A percentile compares a stretch with the other conserved stretches of the same genome.
phyloP scores from a whole-genome alignment of 208 protist genomes.

The Spongospora subterranea region DNA sequence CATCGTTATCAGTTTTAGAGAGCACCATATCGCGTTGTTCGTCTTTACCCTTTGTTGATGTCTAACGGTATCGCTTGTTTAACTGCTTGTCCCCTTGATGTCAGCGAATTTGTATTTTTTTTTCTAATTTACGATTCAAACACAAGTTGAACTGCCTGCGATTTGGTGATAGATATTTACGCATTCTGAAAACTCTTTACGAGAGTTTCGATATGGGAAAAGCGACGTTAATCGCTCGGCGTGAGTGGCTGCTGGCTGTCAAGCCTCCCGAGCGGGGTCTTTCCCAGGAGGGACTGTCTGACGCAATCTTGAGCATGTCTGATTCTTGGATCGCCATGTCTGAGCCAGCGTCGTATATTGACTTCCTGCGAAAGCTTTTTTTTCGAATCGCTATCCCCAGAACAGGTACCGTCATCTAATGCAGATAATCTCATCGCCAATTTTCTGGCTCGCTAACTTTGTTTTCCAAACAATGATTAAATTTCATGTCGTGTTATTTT shows the following conservation, averaged over 20 bases:
- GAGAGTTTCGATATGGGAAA: slow-evolving; percentile 10
- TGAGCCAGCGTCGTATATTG: neutral
- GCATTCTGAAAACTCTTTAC: slow-evolving; percentile 12
- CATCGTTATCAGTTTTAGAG: too few relatives aligned
- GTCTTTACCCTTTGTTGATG: too few relatives aligned
- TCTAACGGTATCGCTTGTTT: too few relatives aligned
- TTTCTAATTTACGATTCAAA: too few relatives aligned
- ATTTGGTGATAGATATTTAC: neutral
- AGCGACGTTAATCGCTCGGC: slow-evolving; percentile 6
- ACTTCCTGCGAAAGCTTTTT: slow-evolving; percentile 24
- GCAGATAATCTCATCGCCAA: too few relatives aligned
- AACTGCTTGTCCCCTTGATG: too few relatives aligned
- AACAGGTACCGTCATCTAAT: neutral
- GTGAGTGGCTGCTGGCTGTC: neutral
- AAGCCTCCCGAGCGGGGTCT: neutral
- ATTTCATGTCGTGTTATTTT: too few relatives aligned
- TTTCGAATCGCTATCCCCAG: neutral
- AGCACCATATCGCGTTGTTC: too few relatives aligned
- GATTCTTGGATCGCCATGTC: neutral
- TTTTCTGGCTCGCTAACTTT: too few relatives aligned
- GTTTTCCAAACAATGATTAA: too few relatives aligned
- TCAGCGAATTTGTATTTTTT: too few relatives aligned
- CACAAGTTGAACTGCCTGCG: neutral
- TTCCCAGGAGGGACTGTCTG: neutral
- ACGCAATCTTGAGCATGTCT: neutral